Conservation (phyloP, 345 rosid genomes). For the Citrus cavaleriei region DNA sequence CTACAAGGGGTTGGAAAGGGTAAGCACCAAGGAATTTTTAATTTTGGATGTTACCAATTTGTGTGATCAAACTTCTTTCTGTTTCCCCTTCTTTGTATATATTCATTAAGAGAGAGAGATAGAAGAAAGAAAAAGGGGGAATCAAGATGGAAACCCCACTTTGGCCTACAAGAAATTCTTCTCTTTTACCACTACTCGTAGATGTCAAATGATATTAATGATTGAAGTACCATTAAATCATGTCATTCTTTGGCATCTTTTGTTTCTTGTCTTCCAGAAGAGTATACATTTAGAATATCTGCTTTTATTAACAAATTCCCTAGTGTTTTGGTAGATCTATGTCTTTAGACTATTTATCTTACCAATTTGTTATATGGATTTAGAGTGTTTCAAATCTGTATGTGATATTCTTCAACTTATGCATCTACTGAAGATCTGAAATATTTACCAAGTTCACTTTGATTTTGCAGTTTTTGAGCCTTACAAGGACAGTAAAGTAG, state of each 20-base stretch:
- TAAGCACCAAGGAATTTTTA: constrained; percentile 29
- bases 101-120: neutral
- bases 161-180: neutral
- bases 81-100: neutral
- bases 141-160: neutral
- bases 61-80: neutral
- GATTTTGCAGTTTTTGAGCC: constrained; percentile 89
- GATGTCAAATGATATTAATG: neutral
- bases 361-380: neutral
- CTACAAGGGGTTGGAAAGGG: constrained; percentile 98
- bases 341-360: neutral
- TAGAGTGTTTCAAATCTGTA: neutral
- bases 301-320: neutral
- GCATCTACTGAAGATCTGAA: neutral
- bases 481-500: constrained; percentile 88
- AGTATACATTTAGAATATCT: neutral
- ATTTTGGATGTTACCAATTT: neutral
- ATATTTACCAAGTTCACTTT: neutral
- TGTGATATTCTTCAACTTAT: neutral
- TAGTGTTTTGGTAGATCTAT: neutral
- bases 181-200: neutral
- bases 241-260: neutral
- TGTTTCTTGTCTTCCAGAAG: neutral
- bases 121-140: neutral
- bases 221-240: neutral